Evolutionary conservation across 495 filamentous ascomycete genomes (phyloP).

Genomic region (Lophiotrema nucula): DNA sequence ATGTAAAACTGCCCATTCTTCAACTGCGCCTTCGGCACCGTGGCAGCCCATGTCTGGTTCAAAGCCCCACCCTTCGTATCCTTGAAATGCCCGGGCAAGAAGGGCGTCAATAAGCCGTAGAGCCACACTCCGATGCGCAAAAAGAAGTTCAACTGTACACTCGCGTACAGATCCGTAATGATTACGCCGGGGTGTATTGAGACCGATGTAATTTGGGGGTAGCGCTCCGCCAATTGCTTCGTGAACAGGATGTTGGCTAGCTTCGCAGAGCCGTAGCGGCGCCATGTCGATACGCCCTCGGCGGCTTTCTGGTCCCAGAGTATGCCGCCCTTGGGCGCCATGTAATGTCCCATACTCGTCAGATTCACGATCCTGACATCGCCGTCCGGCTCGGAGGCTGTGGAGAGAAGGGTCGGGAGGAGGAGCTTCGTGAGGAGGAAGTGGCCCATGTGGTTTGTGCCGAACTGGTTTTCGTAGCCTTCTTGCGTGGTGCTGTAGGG

Average conservation of each 20-base stretch:
- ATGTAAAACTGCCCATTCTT: slow-evolving; percentile 60
- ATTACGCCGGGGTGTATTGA: slow-evolving; percentile 51
- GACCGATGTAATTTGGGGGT: slow-evolving; percentile 45
- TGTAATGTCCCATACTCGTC: slow-evolving; percentile 21
- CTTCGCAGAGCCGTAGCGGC: slow-evolving; percentile 33
- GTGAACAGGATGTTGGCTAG: slow-evolving; percentile 35
- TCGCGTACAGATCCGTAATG: slow-evolving; percentile 43
- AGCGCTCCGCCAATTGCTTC: slow-evolving; percentile 16
- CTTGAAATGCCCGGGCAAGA: slow-evolving; percentile 59
- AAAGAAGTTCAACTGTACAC: slow-evolving; percentile 53
- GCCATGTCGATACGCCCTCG: slow-evolving; percentile 48
- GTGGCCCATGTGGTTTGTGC: slow-evolving; percentile 40
- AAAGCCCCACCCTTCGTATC: slow-evolving; percentile 49
- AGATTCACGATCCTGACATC: slow-evolving; percentile 38
- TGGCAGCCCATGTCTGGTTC: slow-evolving; percentile 58
- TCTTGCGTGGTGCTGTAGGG: slow-evolving; percentile 31
- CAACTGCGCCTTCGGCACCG: slow-evolving; percentile 46
- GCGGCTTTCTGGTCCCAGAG: slow-evolving; percentile 20
- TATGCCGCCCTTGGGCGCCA: slow-evolving; percentile 22
- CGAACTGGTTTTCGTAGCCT: slow-evolving; percentile 60
- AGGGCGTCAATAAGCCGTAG: slow-evolving; percentile 46
- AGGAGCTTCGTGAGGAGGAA: slow-evolving; percentile 33
- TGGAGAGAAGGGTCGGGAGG: slow-evolving; percentile 22
- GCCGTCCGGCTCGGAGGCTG: slow-evolving; percentile 23
- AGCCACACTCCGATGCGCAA: slow-evolving; percentile 52